Evolutionary conservation across 2,329 filamentous ascomycete genomes (phyloP).

Genomic region (Sclerotiophoma versabilis): DNA sequence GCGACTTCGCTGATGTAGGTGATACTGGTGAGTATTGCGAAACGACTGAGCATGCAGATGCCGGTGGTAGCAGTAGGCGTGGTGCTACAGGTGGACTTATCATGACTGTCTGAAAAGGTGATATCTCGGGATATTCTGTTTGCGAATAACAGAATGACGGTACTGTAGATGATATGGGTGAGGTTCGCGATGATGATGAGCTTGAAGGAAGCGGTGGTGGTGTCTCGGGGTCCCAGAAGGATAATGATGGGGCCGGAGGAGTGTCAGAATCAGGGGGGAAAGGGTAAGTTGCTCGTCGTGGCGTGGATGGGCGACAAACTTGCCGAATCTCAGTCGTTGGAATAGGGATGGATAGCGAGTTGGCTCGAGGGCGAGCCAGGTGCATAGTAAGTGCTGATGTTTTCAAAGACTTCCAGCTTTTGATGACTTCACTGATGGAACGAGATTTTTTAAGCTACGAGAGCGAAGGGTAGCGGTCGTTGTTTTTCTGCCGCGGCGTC

Average conservation of each 20-base stretch:
- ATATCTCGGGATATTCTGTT: not conserved
- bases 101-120: not conserved
- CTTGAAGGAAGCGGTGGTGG: not conserved
- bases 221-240: constrained; percentile 28
- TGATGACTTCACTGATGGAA: not conserved
- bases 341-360: constrained; percentile 24
- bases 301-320: constrained; percentile 20
- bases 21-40: constrained; percentile 9
- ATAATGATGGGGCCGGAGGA: constrained; percentile 22
- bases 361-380: constrained; percentile 15
- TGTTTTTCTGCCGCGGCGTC: no score
- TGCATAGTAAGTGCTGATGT: constrained; percentile 9
- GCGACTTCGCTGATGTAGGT: not conserved
- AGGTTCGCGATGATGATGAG: not conserved
- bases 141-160: not conserved
- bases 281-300: constrained; percentile 22
- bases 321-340: constrained; percentile 13
- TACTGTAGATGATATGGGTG: not conserved
- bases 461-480: not conserved
- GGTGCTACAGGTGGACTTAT: not conserved
- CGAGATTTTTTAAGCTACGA: not conserved
- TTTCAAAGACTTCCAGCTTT: not conserved
- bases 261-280: not conserved
- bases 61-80: not conserved
- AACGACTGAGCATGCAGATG: not conserved